phyloP scores from a whole-genome alignment of 139 green algal species.

The Auxenochlorella pyrenoidosa region DNA sequence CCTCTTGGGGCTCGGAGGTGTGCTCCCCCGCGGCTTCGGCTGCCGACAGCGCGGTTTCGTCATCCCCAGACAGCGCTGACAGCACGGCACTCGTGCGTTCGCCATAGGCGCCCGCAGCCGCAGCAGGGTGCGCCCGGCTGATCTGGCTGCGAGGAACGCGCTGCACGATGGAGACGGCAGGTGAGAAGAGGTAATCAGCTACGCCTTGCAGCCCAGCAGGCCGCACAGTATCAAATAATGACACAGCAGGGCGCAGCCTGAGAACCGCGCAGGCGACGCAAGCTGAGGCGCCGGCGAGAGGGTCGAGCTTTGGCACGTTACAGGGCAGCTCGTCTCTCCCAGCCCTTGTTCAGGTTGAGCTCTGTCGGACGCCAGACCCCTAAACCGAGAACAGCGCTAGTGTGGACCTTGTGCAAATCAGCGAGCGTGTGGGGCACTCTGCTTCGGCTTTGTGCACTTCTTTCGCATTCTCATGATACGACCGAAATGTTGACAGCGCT shows the following conservation, averaged over 20 bases:
- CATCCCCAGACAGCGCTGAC: slow-evolving; percentile 30
- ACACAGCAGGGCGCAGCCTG: no score
- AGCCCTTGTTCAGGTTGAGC: no score
- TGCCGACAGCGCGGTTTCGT: slow-evolving; percentile 39
- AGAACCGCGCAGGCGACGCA: no score
- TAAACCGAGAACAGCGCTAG: no score
- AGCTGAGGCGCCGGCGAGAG: no score
- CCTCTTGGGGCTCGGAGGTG: slow-evolving; percentile 18
- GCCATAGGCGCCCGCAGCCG: slow-evolving; percentile 5
- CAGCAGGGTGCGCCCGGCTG: slow-evolving; percentile 30
- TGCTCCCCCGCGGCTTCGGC: slow-evolving; percentile 39
- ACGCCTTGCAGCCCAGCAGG: background rate
- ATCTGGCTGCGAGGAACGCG: slow-evolving; percentile 42
- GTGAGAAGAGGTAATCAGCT: background rate
- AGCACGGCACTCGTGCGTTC: slow-evolving; percentile 42
- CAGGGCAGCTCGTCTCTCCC: no score
- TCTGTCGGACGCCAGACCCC: no score
- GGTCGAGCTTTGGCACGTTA: no score
- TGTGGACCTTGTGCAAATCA: no score
- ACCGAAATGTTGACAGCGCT: background rate
- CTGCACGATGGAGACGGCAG: background rate
- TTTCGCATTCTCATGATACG: no score
- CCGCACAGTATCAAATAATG: background rate
- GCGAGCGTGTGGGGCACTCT: no score
- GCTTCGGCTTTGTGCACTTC: no score